A percentile compares a stretch with the other conserved stretches of the same genome.
These are phyloP conservation scores for Penicillium simplicissimum DNA, from an alignment of 495 filamentous ascomycete genomes.

Conservation along the genomic window DNA sequence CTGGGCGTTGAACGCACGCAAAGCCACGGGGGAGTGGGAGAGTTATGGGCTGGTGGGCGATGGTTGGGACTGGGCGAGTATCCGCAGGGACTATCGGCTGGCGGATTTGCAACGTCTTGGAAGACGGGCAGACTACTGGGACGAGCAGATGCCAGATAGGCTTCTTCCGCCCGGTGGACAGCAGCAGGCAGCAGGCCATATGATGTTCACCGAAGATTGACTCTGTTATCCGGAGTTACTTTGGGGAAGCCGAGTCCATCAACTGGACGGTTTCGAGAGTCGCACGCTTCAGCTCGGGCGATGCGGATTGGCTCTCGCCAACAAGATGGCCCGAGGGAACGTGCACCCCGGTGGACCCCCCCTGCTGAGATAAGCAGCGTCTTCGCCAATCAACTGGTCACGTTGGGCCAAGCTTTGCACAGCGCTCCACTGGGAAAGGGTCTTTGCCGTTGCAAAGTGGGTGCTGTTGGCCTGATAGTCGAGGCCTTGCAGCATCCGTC, in stretches of 20 bases:
- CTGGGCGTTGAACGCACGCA: constrained; percentile 63
- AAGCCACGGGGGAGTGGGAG: constrained; percentile 53
- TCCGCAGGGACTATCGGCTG: constrained; percentile 53
- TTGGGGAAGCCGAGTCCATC: too few relatives aligned
- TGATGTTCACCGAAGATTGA: too few relatives aligned
- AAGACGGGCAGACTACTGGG: background rate
- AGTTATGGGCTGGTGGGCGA: constrained; percentile 57
- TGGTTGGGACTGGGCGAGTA: constrained; percentile 56
- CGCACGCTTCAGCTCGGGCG: background rate
- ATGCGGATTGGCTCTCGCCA: background rate
- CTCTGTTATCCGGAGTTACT: too few relatives aligned
- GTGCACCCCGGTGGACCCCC: background rate
- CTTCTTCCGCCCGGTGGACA: too few relatives aligned
- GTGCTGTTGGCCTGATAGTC: background rate
- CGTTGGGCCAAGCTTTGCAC: constrained; percentile 20
- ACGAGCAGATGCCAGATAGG: background rate
- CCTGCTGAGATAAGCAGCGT: background rate
- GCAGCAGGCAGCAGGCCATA: background rate
- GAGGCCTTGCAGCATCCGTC: background rate
- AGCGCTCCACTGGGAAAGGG: background rate
- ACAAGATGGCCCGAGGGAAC: background rate
- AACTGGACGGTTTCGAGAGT: background rate
- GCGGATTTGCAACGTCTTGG: constrained; percentile 53
- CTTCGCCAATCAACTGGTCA: constrained; percentile 6
- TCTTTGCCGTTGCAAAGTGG: background rate